A percentile compares a stretch with the other conserved stretches of the same genome.
Conservation (phyloP, 768 basidiomycete species). For the Agrocybe pediades region DNA sequence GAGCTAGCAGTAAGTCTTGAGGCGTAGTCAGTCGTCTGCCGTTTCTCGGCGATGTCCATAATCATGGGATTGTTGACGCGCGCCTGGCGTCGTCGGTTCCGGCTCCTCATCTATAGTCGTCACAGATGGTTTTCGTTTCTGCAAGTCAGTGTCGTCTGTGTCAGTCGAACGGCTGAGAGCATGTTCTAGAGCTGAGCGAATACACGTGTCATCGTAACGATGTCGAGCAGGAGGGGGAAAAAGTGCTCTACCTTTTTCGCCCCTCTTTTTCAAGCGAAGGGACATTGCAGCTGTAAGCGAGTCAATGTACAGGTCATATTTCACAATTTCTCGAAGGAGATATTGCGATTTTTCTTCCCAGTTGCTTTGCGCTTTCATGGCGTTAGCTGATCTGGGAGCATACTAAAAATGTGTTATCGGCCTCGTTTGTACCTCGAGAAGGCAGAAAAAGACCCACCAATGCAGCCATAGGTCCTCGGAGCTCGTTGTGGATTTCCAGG, state of each 20-base stretch:
- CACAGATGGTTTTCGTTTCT: constrained; percentile 17
- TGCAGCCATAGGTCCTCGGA: constrained; percentile 79
- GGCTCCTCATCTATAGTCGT: constrained; percentile 21
- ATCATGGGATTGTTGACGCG: constrained; percentile 24
- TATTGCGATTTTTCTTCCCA: constrained; percentile 94
- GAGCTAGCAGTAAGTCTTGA: constrained; percentile 8
- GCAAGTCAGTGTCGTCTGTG: constrained; percentile 7
- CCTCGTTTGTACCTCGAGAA: neutral
- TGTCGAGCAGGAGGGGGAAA: too few relatives aligned
- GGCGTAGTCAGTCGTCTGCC: constrained; percentile 18
- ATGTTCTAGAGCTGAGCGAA: constrained; percentile 23
- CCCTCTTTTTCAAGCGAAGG: constrained; percentile 84
- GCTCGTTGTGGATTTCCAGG: constrained; percentile 78
- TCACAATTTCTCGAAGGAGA: constrained; percentile 88
- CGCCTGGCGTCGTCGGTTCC: constrained; percentile 22
- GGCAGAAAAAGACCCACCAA: constrained; percentile 50
- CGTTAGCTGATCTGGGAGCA: constrained; percentile 71
- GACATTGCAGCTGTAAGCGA: constrained; percentile 83
- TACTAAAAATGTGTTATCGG: constrained; percentile 55
- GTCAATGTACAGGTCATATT: constrained; percentile 94
- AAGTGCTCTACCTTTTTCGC: constrained; percentile 66
- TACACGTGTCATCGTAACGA: neutral
- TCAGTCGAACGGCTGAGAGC: constrained; percentile 24
- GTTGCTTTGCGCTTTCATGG: constrained; percentile 78
- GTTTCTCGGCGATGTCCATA: constrained; percentile 23